Percentiles rank a stretch among this genome's conserved stretches.
phyloP scores from a whole-genome alignment of 2,329 filamentous ascomycete species.

The Penicillium glabrum region DNA sequence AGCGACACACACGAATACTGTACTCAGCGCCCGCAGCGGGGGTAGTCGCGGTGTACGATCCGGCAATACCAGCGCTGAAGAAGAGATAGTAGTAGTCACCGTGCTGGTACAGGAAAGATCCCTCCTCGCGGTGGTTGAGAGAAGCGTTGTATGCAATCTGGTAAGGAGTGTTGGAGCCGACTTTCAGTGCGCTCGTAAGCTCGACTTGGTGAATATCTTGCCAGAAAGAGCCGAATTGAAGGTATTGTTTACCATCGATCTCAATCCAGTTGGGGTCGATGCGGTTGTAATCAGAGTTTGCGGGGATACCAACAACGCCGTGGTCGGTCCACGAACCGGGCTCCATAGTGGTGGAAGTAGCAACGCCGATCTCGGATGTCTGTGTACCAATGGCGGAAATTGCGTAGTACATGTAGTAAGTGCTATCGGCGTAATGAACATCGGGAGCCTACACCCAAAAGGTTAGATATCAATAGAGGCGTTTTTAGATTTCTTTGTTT shows the following conservation, averaged over 20 bases:
- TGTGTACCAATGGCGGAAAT: conserved; percentile 62
- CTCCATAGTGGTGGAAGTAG: conserved; percentile 47
- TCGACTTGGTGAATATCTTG: conserved; percentile 61
- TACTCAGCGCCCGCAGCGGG: conserved; percentile 63
- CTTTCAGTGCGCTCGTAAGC: conserved; percentile 39
- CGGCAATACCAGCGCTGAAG: conserved; percentile 61
- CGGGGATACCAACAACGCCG: conserved; percentile 39
- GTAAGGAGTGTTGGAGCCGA: conserved; percentile 33
- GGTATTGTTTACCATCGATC: conserved; percentile 43
- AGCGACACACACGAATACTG: conserved; percentile 64
- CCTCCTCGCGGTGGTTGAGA: conserved; percentile 58
- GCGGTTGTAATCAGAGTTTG: conserved; percentile 52
- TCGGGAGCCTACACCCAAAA: conserved; percentile 59
- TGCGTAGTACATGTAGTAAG: conserved; percentile 66
- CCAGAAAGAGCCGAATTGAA: conserved; percentile 73
- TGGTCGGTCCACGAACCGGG: conserved; percentile 38
- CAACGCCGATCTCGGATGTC: conserved; percentile 61
- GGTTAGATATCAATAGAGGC: neutral
- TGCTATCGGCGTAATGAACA: conserved; percentile 55
- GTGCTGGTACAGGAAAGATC: conserved; percentile 55
- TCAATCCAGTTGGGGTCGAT: conserved; percentile 60
- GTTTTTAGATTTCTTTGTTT: neutral
- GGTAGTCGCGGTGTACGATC: conserved; percentile 50
- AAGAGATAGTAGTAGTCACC: conserved; percentile 63
- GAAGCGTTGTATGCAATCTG: conserved; percentile 57